phyloP scores from a whole-genome alignment of 164 flowering plant species.

The Pachysandra terminalis region DNA sequence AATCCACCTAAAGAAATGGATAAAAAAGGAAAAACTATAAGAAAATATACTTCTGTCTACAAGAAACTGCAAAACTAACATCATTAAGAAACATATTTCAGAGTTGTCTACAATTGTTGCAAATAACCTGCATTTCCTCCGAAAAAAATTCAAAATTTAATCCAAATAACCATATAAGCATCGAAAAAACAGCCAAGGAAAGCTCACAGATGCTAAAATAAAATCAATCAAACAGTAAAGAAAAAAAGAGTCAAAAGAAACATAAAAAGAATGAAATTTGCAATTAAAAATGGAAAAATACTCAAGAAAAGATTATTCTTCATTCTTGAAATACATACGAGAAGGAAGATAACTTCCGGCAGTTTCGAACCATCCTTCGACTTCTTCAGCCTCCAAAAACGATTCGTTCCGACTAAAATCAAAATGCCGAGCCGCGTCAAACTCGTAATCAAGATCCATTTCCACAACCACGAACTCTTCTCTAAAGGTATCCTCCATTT shows the following conservation, averaged over 20 bases:
- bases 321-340: slow-evolving; percentile 24
- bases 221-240: neutral
- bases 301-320: neutral
- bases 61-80: neutral
- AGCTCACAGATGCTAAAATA: neutral
- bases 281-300: neutral
- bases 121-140: neutral
- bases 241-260: neutral
- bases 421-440: slow-evolving; percentile 63
- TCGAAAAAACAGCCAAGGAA: neutral
- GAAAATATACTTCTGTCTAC: neutral
- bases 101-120: neutral
- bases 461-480: slow-evolving; percentile 36
- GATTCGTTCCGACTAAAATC: slow-evolving; percentile 67
- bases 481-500: slow-evolving; percentile 37
- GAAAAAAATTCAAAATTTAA: neutral
- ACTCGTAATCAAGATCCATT: slow-evolving; percentile 85
- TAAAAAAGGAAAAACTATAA: too few species aligned
- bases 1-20: neutral
- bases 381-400: slow-evolving; percentile 38
- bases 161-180: neutral
- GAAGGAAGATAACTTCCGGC: slow-evolving; percentile 75
- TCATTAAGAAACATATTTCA: neutral
- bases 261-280: neutral
- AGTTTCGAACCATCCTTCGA: slow-evolving; percentile 73